These are phyloP conservation scores for Ochetophila trinervis DNA, from an alignment of 306 rosid genomes.

Conservation along the genomic window DNA sequence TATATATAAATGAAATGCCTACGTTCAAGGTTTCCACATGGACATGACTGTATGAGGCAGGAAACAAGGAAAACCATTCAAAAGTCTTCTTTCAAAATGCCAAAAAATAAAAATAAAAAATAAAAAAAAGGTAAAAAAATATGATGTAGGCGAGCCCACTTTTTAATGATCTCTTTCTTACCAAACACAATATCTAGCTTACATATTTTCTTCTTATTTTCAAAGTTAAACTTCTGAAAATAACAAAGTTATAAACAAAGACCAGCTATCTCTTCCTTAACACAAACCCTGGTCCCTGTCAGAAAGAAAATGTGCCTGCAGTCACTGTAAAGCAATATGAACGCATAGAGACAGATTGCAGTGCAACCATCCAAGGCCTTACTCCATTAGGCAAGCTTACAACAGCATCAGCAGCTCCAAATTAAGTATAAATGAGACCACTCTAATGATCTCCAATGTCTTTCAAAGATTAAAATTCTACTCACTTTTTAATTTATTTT, in stretches of 20 bases:
- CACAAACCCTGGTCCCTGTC: background rate
- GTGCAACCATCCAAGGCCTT: background rate
- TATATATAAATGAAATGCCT: background rate
- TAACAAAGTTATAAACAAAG: too few species aligned
- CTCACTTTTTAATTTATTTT: too few species aligned
- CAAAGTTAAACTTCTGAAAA: too few species aligned
- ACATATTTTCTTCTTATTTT: too few species aligned
- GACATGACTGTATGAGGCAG: slow-evolving; percentile 1
- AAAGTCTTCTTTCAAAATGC: background rate
- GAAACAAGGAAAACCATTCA: background rate
- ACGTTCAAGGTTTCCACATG: background rate
- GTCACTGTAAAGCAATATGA: background rate
- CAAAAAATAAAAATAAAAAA: too few species aligned
- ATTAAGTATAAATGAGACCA: background rate
- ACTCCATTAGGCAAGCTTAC: background rate
- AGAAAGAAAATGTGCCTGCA: background rate
- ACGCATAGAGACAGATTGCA: background rate
- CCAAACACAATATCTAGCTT: too few species aligned
- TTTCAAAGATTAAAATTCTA: background rate
- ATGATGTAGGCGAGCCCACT: too few species aligned
- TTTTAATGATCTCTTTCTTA: too few species aligned
- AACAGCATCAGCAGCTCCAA: background rate
- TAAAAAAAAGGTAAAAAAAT: too few species aligned
- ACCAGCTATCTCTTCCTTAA: background rate
- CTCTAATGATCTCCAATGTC: background rate